A percentile compares a stretch with the other conserved stretches of the same genome.
Conservation (phyloP, 2,329 filamentous ascomycete genomes). For the Aspergillus brunneoviolaceus region DNA sequence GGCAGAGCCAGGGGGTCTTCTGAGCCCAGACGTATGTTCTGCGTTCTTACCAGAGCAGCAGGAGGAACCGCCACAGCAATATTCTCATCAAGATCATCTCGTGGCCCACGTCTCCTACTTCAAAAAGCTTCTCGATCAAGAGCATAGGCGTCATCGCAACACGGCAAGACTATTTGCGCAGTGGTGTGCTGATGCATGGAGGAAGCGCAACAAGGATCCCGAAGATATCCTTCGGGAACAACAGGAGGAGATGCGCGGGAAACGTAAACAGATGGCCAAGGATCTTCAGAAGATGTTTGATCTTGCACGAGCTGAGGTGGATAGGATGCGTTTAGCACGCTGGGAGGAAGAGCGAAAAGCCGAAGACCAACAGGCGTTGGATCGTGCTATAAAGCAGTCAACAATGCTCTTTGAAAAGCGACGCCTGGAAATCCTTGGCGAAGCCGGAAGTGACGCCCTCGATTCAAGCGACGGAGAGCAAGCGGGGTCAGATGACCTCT, state of each 20-base stretch:
- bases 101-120: slow-evolving; percentile 77
- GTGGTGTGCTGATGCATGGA: slow-evolving; percentile 44
- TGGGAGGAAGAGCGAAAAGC: slow-evolving; percentile 59
- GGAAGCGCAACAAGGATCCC: slow-evolving; percentile 43
- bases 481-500: slow-evolving; percentile 36
- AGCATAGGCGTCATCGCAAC: slow-evolving; percentile 74
- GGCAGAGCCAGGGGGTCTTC: slow-evolving; percentile 69
- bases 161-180: slow-evolving; percentile 74
- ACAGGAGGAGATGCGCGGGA: slow-evolving; percentile 62
- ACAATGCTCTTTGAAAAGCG: slow-evolving; percentile 51
- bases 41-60: slow-evolving; percentile 70
- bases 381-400: slow-evolving; percentile 54
- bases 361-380: slow-evolving; percentile 54
- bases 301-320: slow-evolving; percentile 58
- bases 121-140: slow-evolving; percentile 72
- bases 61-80: slow-evolving; percentile 75
- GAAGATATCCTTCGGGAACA: slow-evolving; percentile 83
- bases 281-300: slow-evolving; percentile 64
- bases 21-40: slow-evolving; percentile 69
- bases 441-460: slow-evolving; percentile 68
- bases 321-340: slow-evolving; percentile 54
- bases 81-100: slow-evolving; percentile 84
- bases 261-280: slow-evolving; percentile 70
- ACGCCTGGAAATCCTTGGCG: slow-evolving; percentile 45
- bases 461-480: slow-evolving; percentile 58